phyloP scores from a whole-genome alignment of 1,139 yeast species.

The Sugiyamaella sp. region DNA sequence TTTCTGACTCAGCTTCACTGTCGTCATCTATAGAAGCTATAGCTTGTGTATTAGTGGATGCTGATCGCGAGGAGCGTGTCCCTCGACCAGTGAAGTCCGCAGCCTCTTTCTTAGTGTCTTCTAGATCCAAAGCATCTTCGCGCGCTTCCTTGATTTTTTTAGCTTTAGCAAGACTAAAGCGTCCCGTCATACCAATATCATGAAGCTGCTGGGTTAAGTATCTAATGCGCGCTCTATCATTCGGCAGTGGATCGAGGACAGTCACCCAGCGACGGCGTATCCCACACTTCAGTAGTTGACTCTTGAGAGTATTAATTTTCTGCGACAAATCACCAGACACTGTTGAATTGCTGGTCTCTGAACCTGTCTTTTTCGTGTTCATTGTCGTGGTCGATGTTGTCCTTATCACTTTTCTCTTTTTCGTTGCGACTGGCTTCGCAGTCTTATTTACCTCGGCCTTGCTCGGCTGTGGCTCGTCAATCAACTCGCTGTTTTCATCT shows the following conservation, averaged over 20 bases:
- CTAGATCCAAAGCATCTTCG: slow-evolving; percentile 43
- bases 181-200: slow-evolving; percentile 36
- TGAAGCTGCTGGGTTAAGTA: slow-evolving; percentile 31
- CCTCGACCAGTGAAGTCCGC: slow-evolving; percentile 20
- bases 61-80: slow-evolving; percentile 7
- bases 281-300: slow-evolving; percentile 37
- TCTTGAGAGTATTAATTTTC: slow-evolving; percentile 33
- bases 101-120: slow-evolving; percentile 33
- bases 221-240: slow-evolving; percentile 29
- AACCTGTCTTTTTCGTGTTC: slow-evolving; percentile 8
- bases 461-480: slow-evolving; percentile 12
- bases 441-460: neutral
- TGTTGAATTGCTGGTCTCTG: slow-evolving; percentile 15
- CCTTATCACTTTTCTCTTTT: slow-evolving; percentile 4
- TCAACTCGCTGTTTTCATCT: slow-evolving; percentile 13
- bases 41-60: neutral
- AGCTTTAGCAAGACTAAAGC: slow-evolving; percentile 40
- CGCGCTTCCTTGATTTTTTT: slow-evolving; percentile 45
- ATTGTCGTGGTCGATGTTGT: neutral
- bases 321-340: slow-evolving; percentile 16
- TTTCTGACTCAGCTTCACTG: too few relatives aligned
- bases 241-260: slow-evolving; percentile 30
- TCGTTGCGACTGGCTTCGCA: slow-evolving; percentile 11
- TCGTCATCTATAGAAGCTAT: neutral
- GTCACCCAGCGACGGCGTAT: slow-evolving; percentile 35